A percentile compares a stretch with the other conserved stretches of the same genome.
Conservation (phyloP, 2,329 filamentous ascomycete species). For the Alternaria viburni region DNA sequence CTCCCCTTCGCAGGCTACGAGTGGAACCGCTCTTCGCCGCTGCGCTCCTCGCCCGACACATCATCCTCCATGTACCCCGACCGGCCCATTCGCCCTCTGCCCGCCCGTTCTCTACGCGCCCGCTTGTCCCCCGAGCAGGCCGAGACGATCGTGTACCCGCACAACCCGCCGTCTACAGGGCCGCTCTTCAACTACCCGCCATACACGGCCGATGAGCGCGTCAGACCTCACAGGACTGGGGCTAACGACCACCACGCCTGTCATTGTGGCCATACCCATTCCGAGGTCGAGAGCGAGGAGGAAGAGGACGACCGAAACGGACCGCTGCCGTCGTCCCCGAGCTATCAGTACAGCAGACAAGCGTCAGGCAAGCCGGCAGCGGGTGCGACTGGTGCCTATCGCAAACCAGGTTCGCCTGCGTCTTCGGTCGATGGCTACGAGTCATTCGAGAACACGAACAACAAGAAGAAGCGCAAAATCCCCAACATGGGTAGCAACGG, state of each 20-base stretch:
- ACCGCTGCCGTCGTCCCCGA: conserved; percentile 50
- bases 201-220: conserved; percentile 44
- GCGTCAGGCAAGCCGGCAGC: conserved; percentile 32
- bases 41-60: conserved; percentile 66
- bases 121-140: conserved; percentile 85
- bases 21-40: conserved; percentile 49
- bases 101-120: conserved; percentile 86
- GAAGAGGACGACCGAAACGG: conserved; percentile 55
- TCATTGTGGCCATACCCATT: conserved; percentile 54
- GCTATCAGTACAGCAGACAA: conserved; percentile 46
- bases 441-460: conserved; percentile 97
- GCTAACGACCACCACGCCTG: conserved; percentile 59
- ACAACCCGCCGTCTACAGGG: conserved; percentile 71
- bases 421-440: conserved; percentile 89
- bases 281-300: conserved; percentile 66
- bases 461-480: conserved; percentile 99
- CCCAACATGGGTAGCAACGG: conserved; percentile 80
- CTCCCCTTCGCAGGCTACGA: conserved; percentile 48
- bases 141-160: conserved; percentile 81
- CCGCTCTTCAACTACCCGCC: conserved; percentile 77
- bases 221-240: conserved; percentile 50
- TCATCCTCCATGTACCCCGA: conserved; percentile 83
- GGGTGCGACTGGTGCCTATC: conserved; percentile 40
- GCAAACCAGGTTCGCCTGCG: conserved; percentile 62
- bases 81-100: conserved; percentile 89